phyloP scores from a whole-genome alignment of 1,139 yeast genomes.

The Pichia sp. region DNA sequence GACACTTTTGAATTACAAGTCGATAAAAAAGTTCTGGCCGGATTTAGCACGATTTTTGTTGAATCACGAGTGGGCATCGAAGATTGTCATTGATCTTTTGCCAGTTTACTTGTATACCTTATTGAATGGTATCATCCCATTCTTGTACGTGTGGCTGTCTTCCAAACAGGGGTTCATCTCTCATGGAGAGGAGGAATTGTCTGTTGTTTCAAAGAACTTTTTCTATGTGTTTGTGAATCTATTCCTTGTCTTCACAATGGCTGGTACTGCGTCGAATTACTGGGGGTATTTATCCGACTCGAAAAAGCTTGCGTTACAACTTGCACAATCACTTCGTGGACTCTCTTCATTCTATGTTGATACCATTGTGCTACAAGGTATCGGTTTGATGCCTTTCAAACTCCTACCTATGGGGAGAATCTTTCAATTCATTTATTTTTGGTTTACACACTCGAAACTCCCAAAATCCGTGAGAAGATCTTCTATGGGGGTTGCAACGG shows the following conservation, averaged over 20 bases:
- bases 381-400: constrained; percentile 73
- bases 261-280: constrained; percentile 72
- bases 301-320: constrained; percentile 63
- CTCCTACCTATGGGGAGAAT: constrained; percentile 59
- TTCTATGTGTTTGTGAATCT: constrained; percentile 72
- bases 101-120: constrained; percentile 72
- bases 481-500: constrained; percentile 31
- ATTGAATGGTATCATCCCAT: constrained; percentile 61
- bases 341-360: constrained; percentile 69
- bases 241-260: constrained; percentile 70
- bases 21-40: constrained; percentile 70
- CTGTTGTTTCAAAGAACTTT: constrained; percentile 69
- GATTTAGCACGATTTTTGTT: constrained; percentile 53
- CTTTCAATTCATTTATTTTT: constrained; percentile 48
- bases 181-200: constrained; percentile 67
- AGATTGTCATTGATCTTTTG: constrained; percentile 63
- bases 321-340: constrained; percentile 64
- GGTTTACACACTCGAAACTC: constrained; percentile 43
- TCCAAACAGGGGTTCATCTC: constrained; percentile 66
- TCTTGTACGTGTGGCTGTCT: constrained; percentile 59
- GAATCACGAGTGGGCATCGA: constrained; percentile 60
- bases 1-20: constrained; percentile 61
- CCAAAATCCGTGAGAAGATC: neutral
- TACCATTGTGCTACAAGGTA: constrained; percentile 64
- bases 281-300: constrained; percentile 76